Percentiles rank a stretch among this genome's conserved stretches.
These are phyloP conservation scores for Echinosophora koreensis DNA, from an alignment of 306 rosid species.

Conservation along the genomic window DNA sequence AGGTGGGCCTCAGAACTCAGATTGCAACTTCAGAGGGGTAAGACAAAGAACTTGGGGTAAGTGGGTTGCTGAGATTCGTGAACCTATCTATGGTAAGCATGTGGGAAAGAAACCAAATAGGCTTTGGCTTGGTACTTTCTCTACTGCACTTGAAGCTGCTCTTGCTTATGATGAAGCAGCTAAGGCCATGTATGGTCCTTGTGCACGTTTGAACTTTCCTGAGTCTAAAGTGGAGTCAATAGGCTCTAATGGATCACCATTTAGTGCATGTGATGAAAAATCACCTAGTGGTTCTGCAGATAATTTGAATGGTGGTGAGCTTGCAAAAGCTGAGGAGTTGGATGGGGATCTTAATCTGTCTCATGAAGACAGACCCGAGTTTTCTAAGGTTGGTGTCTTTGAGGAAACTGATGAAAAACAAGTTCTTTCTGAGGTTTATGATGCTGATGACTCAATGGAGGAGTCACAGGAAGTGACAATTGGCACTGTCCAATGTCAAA, in stretches of 20 bases:
- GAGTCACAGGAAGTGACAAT: not conserved
- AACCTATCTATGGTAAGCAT: constrained; percentile 53
- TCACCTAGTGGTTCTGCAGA: constrained; percentile 29
- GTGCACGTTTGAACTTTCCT: constrained; percentile 78
- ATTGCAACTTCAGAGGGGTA: constrained; percentile 79
- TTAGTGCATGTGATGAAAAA: constrained; percentile 19
- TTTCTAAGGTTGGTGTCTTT: constrained; percentile 23
- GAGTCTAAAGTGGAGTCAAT: constrained; percentile 17
- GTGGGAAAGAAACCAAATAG: constrained; percentile 55
- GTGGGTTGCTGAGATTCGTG: constrained; percentile 93
- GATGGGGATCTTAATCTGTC: constrained; percentile 6
- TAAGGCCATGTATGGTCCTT: constrained; percentile 75
- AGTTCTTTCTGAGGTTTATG: constrained; percentile 18
- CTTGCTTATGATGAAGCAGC: constrained; percentile 92
- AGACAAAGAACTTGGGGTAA: constrained; percentile 96
- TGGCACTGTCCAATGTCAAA: constrained; percentile 16
- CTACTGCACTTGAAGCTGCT: constrained; percentile 86
- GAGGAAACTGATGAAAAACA: constrained; percentile 40
- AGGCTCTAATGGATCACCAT: constrained; percentile 37
- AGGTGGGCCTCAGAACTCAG: constrained; percentile 94
- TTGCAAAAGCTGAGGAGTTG: constrained; percentile 30
- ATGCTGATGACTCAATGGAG: constrained; percentile 32
- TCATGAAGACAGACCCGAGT: constrained; percentile 13
- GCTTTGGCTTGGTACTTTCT: constrained; percentile 93
- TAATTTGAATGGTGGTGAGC: constrained; percentile 23